Conservation (phyloP, 2,329 filamentous ascomycete species). For the Colletotrichum sp. region DNA sequence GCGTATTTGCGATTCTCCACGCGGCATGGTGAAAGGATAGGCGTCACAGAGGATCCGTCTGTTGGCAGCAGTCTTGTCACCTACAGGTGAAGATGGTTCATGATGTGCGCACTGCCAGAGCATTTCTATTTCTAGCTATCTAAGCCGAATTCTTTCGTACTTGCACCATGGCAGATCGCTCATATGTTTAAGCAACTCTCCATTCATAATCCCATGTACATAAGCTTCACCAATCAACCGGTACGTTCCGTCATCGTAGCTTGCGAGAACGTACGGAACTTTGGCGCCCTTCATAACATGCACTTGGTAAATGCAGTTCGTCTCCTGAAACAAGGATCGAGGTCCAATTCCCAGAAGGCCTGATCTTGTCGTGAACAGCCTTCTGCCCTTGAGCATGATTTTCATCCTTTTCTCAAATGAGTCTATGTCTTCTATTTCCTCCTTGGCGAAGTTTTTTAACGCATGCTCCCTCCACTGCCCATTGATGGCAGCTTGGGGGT, state of each 20-base stretch:
- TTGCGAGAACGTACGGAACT: not conserved
- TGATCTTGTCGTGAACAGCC: not conserved
- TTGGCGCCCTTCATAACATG: not conserved
- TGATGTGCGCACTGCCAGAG: too few relatives aligned
- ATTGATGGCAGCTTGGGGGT: not conserved
- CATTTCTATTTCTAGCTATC: not conserved
- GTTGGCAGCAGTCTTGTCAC: not conserved
- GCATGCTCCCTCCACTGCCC: not conserved
- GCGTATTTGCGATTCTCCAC: too few relatives aligned
- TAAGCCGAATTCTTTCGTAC: not conserved
- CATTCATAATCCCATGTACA: not conserved
- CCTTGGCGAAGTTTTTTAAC: not conserved
- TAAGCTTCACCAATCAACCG: not conserved
- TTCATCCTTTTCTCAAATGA: not conserved
- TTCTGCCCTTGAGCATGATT: not conserved
- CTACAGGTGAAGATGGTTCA: too few relatives aligned
- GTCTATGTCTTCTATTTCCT: not conserved
- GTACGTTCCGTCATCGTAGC: not conserved
- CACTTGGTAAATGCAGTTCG: not conserved
- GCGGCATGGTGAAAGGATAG: accelerated
- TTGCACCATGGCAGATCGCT: not conserved
- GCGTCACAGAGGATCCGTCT: accelerated
- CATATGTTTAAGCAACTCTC: not conserved
- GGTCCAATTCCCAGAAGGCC: not conserved
- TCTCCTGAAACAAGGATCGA: not conserved